phyloP scores from a whole-genome alignment of 106 monocot species.

The Xerophyta viscosa region DNA sequence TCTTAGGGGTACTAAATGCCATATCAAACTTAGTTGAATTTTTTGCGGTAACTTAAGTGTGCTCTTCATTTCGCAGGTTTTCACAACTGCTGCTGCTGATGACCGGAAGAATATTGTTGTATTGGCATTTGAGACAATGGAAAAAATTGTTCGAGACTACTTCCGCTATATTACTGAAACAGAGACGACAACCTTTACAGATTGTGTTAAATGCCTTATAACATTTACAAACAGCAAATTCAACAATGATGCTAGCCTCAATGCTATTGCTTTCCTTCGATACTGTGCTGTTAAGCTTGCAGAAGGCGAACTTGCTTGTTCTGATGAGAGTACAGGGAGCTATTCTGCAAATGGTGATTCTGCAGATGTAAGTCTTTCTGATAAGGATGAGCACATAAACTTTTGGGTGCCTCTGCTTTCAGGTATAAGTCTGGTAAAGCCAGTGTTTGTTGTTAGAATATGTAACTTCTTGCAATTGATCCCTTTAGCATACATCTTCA shows the following conservation, averaged over 20 bases:
- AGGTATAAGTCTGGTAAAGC: constrained; percentile 41
- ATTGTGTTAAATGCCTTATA: constrained; percentile 89
- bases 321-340: constrained; percentile 40
- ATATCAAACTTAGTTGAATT: too few relatives aligned
- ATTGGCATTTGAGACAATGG: constrained; percentile 94
- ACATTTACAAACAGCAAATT: constrained; percentile 91
- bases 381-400: constrained; percentile 69
- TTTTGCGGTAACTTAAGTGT: too few relatives aligned
- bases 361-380: constrained; percentile 24
- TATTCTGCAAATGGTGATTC: constrained; percentile 29
- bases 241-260: constrained; percentile 90
- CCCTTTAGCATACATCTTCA: constrained; percentile 19
- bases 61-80: constrained; percentile 42
- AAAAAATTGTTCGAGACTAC: constrained; percentile 96
- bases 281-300: constrained; percentile 98
- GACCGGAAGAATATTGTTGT: constrained; percentile 87
- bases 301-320: constrained; percentile 72
- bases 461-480: too few relatives aligned
- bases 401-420: constrained; percentile 92
- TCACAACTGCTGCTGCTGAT: constrained; percentile 82
- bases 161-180: constrained; percentile 95
- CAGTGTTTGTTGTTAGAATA: too few relatives aligned
- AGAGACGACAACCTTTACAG: constrained; percentile 92
- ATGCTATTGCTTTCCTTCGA: constrained; percentile 98
- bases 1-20: too few relatives aligned